Percentiles rank a stretch among this genome's conserved stretches.
phyloP scores from a whole-genome alignment of 768 basidiomycete genomes.

The Polyporus arcularius region DNA sequence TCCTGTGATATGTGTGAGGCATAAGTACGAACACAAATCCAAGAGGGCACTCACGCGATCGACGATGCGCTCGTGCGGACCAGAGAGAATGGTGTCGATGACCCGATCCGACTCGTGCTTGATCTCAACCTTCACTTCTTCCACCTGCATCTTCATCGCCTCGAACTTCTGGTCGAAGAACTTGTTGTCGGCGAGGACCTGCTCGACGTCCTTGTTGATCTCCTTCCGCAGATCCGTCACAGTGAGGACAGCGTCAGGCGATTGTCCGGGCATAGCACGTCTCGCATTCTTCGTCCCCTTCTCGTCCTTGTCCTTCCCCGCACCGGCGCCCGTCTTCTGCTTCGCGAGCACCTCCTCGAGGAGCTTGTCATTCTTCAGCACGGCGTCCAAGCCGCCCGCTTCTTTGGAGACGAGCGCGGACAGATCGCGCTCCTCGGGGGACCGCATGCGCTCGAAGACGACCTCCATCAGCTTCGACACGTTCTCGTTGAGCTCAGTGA shows the following conservation, averaged over 20 bases:
- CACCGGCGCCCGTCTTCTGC: neutral
- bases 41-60: conserved; percentile 33
- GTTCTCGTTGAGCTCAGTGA: conserved; percentile 12
- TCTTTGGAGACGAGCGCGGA: conserved; percentile 7
- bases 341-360: conserved; percentile 11
- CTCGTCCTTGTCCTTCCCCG: neutral
- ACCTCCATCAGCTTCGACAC: conserved; percentile 13
- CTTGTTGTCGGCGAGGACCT: conserved; percentile 40
- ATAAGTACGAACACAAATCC: neutral
- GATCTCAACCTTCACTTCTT: conserved; percentile 29
- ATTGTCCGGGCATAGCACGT: neutral
- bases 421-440: conserved; percentile 22
- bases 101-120: conserved; percentile 38
- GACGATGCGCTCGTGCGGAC: conserved; percentile 45
- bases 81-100: conserved; percentile 39
- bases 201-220: conserved; percentile 19
- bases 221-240: neutral
- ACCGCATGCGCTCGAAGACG: conserved; percentile 20
- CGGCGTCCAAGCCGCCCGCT: conserved; percentile 3
- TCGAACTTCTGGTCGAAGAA: conserved; percentile 48
- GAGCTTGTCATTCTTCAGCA: conserved; percentile 11
- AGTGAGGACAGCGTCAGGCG: neutral
- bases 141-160: conserved; percentile 41
- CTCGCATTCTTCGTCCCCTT: neutral
- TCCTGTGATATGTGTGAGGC: conserved; percentile 33